Conservation (phyloP, 2,329 filamentous ascomycete genomes). For the Verticillium nonalfalfae region DNA sequence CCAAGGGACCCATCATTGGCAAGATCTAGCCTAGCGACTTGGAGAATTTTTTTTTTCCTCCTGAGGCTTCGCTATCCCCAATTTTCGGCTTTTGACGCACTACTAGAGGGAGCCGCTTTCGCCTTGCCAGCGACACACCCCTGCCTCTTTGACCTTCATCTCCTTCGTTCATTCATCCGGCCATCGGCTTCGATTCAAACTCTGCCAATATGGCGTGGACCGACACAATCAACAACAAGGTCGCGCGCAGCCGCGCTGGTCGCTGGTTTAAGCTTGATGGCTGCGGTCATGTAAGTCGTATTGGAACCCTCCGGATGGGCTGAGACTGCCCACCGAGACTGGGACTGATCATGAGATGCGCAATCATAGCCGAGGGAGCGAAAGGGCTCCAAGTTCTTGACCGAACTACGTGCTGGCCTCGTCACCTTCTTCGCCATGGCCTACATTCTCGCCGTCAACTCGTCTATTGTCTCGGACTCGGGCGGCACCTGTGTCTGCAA, state of each 20-base stretch:
- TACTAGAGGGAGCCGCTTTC: not conserved
- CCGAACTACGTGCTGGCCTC: conserved; percentile 75
- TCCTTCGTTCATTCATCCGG: not conserved
- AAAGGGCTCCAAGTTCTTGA: conserved; percentile 72
- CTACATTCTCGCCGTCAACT: conserved; percentile 49
- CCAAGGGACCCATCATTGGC: not conserved
- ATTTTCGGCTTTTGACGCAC: not conserved
- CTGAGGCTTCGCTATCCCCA: not conserved
- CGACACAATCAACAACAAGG: conserved; percentile 43
- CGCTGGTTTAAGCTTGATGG: conserved; percentile 75
- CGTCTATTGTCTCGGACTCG: conserved; percentile 51
- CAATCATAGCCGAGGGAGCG: conserved; percentile 56
- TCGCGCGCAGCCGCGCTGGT: conserved; percentile 62
- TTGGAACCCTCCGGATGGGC: not conserved
- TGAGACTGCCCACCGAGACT: not conserved
- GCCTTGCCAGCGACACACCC: not conserved
- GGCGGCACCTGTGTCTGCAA: conserved; percentile 74
- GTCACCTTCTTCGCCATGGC: conserved; percentile 69
- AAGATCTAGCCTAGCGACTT: not conserved
- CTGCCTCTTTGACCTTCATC: not conserved
- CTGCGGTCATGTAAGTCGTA: conserved; percentile 65
- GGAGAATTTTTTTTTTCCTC: not conserved
- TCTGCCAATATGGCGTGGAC: conserved; percentile 39
- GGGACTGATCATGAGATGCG: not conserved
- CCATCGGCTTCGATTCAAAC: not conserved